Percentiles rank a stretch among this genome's conserved stretches.
phyloP scores from a whole-genome alignment of 768 basidiomycete species.

The Phaffia australis region DNA sequence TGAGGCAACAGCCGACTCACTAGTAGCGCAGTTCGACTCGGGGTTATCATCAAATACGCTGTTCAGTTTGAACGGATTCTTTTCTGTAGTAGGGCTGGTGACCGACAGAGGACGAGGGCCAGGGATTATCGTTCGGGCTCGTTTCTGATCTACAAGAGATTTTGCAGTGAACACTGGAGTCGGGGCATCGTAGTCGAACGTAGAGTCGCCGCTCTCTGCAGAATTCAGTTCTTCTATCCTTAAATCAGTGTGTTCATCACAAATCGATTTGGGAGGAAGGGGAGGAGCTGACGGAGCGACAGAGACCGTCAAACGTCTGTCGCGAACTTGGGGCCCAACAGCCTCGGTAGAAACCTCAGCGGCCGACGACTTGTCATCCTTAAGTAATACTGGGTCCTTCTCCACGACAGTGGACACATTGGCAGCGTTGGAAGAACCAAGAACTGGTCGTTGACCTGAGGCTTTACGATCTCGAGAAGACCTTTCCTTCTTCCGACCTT shows the following conservation, averaged over 20 bases:
- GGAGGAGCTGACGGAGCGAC: too few species aligned
- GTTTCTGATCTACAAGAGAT: background rate
- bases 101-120: conserved; percentile 6
- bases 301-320: too few species aligned
- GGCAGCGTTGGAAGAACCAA: background rate
- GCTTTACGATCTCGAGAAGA: background rate
- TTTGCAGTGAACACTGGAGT: too few species aligned
- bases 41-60: too few species aligned
- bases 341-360: too few species aligned
- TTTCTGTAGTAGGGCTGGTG: background rate
- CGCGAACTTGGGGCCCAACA: too few species aligned
- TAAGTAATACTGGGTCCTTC: background rate
- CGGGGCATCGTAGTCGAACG: too few species aligned
- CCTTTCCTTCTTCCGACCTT: background rate
- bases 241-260: too few species aligned
- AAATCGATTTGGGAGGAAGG: too few species aligned
- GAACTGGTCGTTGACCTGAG: conserved; percentile 1
- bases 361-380: too few species aligned
- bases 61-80: too few species aligned
- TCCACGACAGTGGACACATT: background rate
- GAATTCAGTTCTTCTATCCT: too few species aligned
- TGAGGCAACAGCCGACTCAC: background rate
- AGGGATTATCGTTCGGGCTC: conserved; percentile 4
- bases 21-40: background rate
- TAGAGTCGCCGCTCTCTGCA: background rate